phyloP scores from a whole-genome alignment of 179 eudicot genomes.

The Amaranthus tricolor region DNA sequence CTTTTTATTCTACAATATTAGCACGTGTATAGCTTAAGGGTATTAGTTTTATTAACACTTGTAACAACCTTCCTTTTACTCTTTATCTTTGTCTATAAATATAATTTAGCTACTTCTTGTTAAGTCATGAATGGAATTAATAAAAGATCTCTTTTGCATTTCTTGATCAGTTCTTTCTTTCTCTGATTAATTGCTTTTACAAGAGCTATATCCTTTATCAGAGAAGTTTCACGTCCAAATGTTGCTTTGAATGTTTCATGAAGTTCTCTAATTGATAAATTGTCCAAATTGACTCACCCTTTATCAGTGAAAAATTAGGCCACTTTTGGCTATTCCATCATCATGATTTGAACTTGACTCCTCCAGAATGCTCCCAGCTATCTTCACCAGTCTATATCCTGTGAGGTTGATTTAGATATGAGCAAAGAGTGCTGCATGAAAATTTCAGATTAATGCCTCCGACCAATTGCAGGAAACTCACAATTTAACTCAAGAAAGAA shows the following conservation, averaged over 20 bases:
- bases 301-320: conserved; percentile 73
- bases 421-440: conserved; percentile 43
- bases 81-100: too few species aligned
- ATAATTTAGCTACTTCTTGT: too few species aligned
- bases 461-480: conserved; percentile 7
- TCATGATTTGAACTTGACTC: conserved; percentile 34
- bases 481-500: conserved; percentile 8
- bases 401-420: conserved; percentile 26
- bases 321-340: conserved; percentile 34
- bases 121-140: too few species aligned
- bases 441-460: conserved; percentile 16
- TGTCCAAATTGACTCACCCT: conserved; percentile 81
- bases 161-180: too few species aligned
- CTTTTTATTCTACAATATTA: too few species aligned
- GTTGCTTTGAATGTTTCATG: too few species aligned
- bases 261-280: conserved; percentile 74
- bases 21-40: too few species aligned
- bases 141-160: too few species aligned
- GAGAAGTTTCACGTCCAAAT: conserved; percentile 89
- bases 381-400: conserved; percentile 26
- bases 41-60: too few species aligned
- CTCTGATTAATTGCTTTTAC: conserved; percentile 31
- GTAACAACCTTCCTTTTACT: too few species aligned
- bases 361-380: conserved; percentile 31
- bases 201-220: conserved; percentile 42